Base-by-base conservation (phyloP, 257 asterid genomes). In the Asclepias syriaca region DNA sequence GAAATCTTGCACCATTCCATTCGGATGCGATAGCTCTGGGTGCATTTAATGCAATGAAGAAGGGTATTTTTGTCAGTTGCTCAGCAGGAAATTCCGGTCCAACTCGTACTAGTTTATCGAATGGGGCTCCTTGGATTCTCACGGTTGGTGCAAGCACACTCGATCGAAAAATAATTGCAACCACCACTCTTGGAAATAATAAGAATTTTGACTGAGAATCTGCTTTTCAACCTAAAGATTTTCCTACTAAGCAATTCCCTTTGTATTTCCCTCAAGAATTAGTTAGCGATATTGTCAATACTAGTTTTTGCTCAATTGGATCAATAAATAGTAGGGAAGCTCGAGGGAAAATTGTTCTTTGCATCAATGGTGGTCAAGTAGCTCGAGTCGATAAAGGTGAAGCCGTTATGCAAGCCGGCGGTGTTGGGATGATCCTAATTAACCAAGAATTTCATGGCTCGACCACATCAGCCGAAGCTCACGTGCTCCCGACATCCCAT, bases 141-240 rank as follows among this genome's bases (percentile, higher is more conserved):
- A 61, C 77, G 1, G 77, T 72, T 4, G 70, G 70, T 22, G 77
- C 77, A 2, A 64, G 77, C 71, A 61, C 77, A 55, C 49, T 50
- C n/a, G 77, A 72, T 56, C 49, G 70, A n/a, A 45, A 46, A 8
- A 57, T 72, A 11, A 24, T 13, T 8, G 68, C 68, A 58, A 72
- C 27, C 14, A 43, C 48, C 9, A 43, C 1, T 9, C 48, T 43
- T 43, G 48, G 48, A 2, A 43, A 43, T 9, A 43, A 8, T 43
- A 1, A 43, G 48, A 43, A 43, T 7, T 43, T 43, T 2, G 48
- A 43, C 48, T 11, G 48, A 11, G 11, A 43, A 9, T 43, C 48
- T 43, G 48, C 11, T 43, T 43, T 5, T 43, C 48, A 43, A 43
- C 64, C 64, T 1, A 18, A 27, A 6, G 72, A 51, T 51, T 51